Percentiles rank a stretch among this genome's conserved stretches.
Conservation (phyloP, 2,329 filamentous ascomycete genomes). For the Dothideomycetes sp. region DNA sequence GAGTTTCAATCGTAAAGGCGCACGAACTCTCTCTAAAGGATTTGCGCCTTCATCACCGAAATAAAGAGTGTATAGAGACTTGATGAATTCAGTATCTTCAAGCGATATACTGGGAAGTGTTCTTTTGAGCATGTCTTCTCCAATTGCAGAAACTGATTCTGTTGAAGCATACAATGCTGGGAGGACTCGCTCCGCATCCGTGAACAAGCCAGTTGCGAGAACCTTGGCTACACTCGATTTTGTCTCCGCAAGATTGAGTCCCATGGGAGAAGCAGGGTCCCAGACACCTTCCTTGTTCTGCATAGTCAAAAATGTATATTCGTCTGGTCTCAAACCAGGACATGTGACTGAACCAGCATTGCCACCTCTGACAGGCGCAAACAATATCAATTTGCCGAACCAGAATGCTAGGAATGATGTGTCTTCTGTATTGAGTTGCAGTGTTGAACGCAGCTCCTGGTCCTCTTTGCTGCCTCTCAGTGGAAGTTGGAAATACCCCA, state of each 20-base stretch:
- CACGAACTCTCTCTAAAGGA: slow-evolving; percentile 43
- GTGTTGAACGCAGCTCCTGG: slow-evolving; percentile 50
- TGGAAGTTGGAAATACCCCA: slow-evolving; percentile 64
- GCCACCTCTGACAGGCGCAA: slow-evolving; percentile 37
- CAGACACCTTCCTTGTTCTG: slow-evolving; percentile 61
- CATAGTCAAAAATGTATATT: slow-evolving; percentile 60
- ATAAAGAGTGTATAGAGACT: slow-evolving; percentile 63
- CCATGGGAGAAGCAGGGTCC: slow-evolving; percentile 50
- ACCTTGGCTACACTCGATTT: slow-evolving; percentile 63
- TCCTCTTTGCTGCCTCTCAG: slow-evolving; percentile 73
- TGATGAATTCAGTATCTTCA: slow-evolving; percentile 57
- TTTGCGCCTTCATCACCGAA: slow-evolving; percentile 45
- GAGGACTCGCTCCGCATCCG: slow-evolving; percentile 71
- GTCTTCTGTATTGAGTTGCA: slow-evolving; percentile 64
- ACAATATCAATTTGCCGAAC: slow-evolving; percentile 68
- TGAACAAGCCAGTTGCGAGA: slow-evolving; percentile 77
- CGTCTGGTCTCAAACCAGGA: slow-evolving; percentile 54
- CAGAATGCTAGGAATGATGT: slow-evolving; percentile 63
- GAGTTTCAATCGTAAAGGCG: slow-evolving; percentile 67
- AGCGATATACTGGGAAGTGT: slow-evolving; percentile 58
- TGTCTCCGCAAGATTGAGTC: slow-evolving; percentile 58
- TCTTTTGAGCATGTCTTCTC: slow-evolving; percentile 80
- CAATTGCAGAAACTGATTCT: slow-evolving; percentile 73
- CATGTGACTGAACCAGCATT: slow-evolving; percentile 33
- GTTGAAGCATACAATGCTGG: slow-evolving; percentile 76